Evolutionary conservation across 2,329 filamentous ascomycete species (phyloP).

Genomic region (Rasamsonia emersonii): DNA sequence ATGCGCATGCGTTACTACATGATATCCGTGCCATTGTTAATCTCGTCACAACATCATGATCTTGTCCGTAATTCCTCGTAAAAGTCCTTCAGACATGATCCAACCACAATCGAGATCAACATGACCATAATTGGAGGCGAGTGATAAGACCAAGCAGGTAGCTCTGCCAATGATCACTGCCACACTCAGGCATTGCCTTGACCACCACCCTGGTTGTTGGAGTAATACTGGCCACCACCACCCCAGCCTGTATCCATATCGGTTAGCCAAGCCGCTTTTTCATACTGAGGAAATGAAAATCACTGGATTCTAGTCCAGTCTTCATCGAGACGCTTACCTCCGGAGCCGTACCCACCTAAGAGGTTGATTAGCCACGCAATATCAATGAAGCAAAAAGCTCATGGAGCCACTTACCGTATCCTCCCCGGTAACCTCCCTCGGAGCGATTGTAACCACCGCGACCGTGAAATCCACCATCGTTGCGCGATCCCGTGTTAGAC

Average conservation of each 20-base stretch:
- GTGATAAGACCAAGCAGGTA: constrained; percentile 2
- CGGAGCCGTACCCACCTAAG: too few relatives aligned
- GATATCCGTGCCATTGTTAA: constrained; percentile 3
- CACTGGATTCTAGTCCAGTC: not conserved
- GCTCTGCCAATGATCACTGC: not conserved
- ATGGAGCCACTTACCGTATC: constrained; percentile 24
- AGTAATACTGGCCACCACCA: constrained; percentile 8
- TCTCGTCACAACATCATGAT: constrained; percentile 1
- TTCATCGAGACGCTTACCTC: constrained; percentile 3
- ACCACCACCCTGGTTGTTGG: constrained; percentile 7
- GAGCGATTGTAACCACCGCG: constrained; percentile 39
- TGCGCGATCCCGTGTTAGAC: constrained; percentile 63
- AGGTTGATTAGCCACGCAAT: too few relatives aligned
- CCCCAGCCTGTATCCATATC: constrained; percentile 10
- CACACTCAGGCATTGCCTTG: constrained; percentile 5
- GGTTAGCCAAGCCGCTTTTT: not conserved
- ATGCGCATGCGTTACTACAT: constrained; percentile 5
- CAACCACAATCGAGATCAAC: too few relatives aligned
- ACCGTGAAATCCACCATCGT: constrained; percentile 40
- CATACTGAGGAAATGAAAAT: too few relatives aligned
- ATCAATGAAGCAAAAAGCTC: too few relatives aligned
- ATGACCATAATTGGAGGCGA: too few relatives aligned
- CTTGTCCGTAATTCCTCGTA: constrained; percentile 1
- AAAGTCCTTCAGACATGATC: too few relatives aligned
- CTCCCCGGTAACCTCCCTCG: constrained; percentile 26